Conservation (phyloP, 73 alveolate species). For the Paramecium bursaria region DNA sequence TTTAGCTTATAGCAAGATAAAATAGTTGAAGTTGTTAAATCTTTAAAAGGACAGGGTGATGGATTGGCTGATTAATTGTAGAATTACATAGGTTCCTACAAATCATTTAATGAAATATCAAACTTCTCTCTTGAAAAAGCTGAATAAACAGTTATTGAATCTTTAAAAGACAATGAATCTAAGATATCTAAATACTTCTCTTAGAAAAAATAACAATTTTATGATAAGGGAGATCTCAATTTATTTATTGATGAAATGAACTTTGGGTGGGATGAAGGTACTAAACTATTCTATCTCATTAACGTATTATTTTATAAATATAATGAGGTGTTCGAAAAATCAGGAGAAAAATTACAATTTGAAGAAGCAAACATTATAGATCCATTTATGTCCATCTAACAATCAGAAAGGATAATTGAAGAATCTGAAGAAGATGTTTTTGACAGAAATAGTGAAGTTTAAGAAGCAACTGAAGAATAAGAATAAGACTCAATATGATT, state of each 20-base stretch:
- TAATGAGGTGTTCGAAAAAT: slow-evolving; percentile 26
- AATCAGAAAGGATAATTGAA: slow-evolving; percentile 12
- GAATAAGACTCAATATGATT: slow-evolving; percentile 1
- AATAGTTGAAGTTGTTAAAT: slow-evolving; percentile 3
- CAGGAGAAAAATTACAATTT: slow-evolving; percentile 21
- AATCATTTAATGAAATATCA: slow-evolving; percentile 15
- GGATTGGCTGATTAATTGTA: slow-evolving; percentile 12
- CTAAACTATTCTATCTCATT: not conserved
- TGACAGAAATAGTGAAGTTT: not conserved
- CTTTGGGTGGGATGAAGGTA: slow-evolving; percentile 26
- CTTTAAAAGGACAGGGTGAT: not conserved
- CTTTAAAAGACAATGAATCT: not conserved
- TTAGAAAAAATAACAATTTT: not conserved
- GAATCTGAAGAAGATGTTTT: slow-evolving; percentile 51
- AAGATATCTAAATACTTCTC: not conserved
- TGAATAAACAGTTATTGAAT: not conserved
- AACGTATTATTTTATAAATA: not conserved
- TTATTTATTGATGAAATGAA: not conserved
- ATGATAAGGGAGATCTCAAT: slow-evolving; percentile 4
- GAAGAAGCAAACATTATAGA: not conserved
- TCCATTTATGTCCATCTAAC: not conserved
- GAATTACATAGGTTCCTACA: slow-evolving; percentile 13
- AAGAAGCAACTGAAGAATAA: not conserved
- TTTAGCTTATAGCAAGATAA: slow-evolving; percentile 9
- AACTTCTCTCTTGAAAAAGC: slow-evolving; percentile 22